A percentile compares a stretch with the other conserved stretches of the same genome.
These are phyloP conservation scores for Cryptosporidium sp. DNA, from an alignment of 169 alveolate genomes.

Conservation along the genomic window DNA sequence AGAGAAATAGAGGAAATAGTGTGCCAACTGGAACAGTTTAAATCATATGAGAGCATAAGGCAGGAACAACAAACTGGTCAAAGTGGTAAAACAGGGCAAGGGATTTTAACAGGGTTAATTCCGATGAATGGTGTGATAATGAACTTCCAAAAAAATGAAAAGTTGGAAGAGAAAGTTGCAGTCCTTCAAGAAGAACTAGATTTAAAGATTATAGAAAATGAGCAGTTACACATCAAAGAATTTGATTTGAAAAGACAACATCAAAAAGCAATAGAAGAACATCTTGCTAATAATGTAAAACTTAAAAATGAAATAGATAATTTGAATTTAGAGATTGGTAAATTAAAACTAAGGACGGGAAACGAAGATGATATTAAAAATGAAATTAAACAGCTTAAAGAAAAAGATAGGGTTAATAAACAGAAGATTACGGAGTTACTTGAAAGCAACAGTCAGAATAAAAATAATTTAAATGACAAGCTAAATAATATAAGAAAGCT, in stretches of 20 bases:
- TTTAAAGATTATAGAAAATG: slow-evolving; percentile 75
- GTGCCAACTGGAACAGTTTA: slow-evolving; percentile 42
- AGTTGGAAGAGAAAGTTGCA: slow-evolving; percentile 44
- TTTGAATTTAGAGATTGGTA: not conserved
- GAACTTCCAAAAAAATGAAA: slow-evolving; percentile 59
- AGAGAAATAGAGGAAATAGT: slow-evolving; percentile 58
- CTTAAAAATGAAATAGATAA: slow-evolving; percentile 25
- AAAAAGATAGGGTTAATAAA: slow-evolving; percentile 12
- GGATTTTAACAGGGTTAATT: slow-evolving; percentile 55
- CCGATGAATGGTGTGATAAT: slow-evolving; percentile 31
- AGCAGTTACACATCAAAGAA: slow-evolving; percentile 75
- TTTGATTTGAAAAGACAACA: slow-evolving; percentile 68
- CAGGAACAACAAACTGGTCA: not conserved
- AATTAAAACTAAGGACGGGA: not conserved
- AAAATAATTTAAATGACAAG: not conserved
- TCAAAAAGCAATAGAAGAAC: slow-evolving; percentile 32
- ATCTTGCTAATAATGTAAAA: not conserved
- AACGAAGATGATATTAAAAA: not conserved
- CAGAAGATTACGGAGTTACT: not conserved
- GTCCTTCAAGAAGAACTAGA: slow-evolving; percentile 77
- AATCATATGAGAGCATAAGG: not conserved
- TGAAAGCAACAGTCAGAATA: not conserved
- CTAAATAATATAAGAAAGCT: not conserved
- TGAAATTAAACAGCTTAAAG: slow-evolving; percentile 15
- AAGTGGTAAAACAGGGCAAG: slow-evolving; percentile 1